Percentiles rank a stretch among this genome's conserved stretches.
phyloP scores from a whole-genome alignment of 2,329 filamentous ascomycete species.

The Phialophora tarda region DNA sequence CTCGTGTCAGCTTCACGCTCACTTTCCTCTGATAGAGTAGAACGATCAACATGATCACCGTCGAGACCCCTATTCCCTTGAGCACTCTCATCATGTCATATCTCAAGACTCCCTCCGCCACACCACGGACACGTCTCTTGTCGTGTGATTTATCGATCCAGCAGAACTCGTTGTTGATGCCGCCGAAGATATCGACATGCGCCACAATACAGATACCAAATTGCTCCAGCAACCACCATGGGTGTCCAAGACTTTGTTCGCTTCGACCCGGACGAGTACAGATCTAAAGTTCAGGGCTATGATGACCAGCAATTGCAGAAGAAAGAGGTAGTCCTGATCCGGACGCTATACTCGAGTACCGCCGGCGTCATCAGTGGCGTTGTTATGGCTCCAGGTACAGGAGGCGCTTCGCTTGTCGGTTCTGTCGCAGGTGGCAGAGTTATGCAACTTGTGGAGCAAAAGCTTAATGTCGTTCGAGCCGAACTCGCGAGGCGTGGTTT shows the following conservation, averaged over 20 bases:
- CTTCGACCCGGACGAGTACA: constrained; percentile 18
- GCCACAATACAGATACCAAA: not conserved
- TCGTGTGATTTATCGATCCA: not conserved
- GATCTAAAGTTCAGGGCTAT: not conserved
- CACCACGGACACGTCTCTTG: not conserved
- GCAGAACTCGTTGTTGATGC: not conserved
- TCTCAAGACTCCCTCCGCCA: not conserved
- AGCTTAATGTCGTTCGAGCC: constrained; percentile 15
- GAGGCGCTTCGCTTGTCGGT: constrained; percentile 14
- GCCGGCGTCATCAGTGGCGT: constrained; percentile 14
- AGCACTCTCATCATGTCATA: not conserved
- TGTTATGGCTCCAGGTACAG: constrained; percentile 12
- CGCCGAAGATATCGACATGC: not conserved
- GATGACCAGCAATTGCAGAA: constrained; percentile 14
- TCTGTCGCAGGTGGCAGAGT: constrained; percentile 11
- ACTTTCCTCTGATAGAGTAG: not conserved
- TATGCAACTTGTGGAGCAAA: constrained; percentile 19
- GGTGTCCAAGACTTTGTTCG: constrained; percentile 18
- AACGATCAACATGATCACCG: not conserved
- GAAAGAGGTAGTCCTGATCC: constrained; percentile 16
- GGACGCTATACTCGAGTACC: constrained; percentile 12
- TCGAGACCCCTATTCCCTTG: constrained; percentile 3
- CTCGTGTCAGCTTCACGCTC: not conserved
- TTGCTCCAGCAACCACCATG: constrained; percentile 7
- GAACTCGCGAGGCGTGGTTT: constrained; percentile 12